These are phyloP conservation scores for Rhamnella rubrinervis DNA, from an alignment of 331 rosid species.

Conservation along the genomic window DNA sequence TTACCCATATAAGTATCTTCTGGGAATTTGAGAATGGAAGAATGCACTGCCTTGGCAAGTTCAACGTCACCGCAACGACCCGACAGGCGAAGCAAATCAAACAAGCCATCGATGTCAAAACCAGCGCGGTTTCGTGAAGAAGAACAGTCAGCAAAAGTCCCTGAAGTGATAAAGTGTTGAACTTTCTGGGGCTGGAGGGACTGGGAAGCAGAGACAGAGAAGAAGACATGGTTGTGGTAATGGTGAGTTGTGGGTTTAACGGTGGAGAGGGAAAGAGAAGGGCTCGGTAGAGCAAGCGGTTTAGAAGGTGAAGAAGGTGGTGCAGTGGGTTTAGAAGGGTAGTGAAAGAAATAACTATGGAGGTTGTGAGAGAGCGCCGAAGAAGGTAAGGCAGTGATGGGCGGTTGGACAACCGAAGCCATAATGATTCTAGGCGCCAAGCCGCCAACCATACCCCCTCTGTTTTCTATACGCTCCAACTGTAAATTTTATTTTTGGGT, in stretches of 20 bases:
- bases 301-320: neutral
- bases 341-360: neutral
- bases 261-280: constrained; percentile 14
- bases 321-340: constrained; percentile 3
- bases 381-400: constrained; percentile 14
- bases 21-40: constrained; percentile 42
- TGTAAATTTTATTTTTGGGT: too few species aligned
- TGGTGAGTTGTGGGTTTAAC: constrained; percentile 20
- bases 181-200: constrained; percentile 13
- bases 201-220: constrained; percentile 26
- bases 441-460: constrained; percentile 22
- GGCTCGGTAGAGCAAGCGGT: constrained; percentile 10
- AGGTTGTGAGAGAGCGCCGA: neutral
- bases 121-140: neutral
- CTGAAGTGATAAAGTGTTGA: constrained; percentile 10
- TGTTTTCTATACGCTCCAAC: too few species aligned
- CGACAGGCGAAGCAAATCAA: constrained; percentile 52
- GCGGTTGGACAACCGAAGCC: constrained; percentile 25
- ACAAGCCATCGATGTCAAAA: constrained; percentile 15
- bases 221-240: constrained; percentile 24
- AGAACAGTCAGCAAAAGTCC: constrained; percentile 8
- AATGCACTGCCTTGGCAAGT: constrained; percentile 62
- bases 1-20: constrained; percentile 44
- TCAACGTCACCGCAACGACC: constrained; percentile 35
- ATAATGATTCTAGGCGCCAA: constrained; percentile 14